Percentiles rank a stretch among this genome's conserved stretches.
These are phyloP conservation scores for Naematelia encephala DNA, from an alignment of 768 basidiomycete genomes.

Conservation along the genomic window DNA sequence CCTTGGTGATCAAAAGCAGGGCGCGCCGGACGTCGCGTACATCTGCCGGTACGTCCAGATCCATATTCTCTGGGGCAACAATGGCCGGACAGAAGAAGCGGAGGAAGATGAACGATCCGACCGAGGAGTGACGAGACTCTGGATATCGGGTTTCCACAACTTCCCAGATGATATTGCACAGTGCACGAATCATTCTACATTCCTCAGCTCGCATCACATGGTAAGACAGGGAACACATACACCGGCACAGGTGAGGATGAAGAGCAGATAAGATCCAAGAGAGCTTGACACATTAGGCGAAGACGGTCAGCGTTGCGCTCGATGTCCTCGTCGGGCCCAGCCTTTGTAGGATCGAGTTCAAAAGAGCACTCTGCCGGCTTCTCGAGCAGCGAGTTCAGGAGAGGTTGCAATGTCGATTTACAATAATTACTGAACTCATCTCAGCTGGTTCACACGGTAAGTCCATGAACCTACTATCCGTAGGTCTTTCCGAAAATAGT, in stretches of 20 bases:
- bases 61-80: slow-evolving; percentile 77
- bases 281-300: slow-evolving; percentile 67
- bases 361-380: slow-evolving; percentile 72
- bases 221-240: slow-evolving; percentile 55
- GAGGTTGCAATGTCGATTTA: slow-evolving; percentile 70
- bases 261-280: slow-evolving; percentile 69
- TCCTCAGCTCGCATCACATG: not conserved
- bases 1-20: slow-evolving; percentile 80
- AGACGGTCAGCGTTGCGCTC: slow-evolving; percentile 68
- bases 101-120: slow-evolving; percentile 78
- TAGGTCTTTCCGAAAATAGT: slow-evolving; percentile 84
- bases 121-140: slow-evolving; percentile 47
- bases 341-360: slow-evolving; percentile 65
- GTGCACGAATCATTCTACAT: slow-evolving; percentile 18
- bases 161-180: slow-evolving; percentile 61
- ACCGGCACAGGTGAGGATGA: slow-evolving; percentile 70
- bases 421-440: slow-evolving; percentile 60
- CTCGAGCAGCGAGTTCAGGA: slow-evolving; percentile 69
- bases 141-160: slow-evolving; percentile 45
- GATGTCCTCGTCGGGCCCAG: slow-evolving; percentile 59
- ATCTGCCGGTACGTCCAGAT: slow-evolving; percentile 69
- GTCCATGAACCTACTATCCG: slow-evolving; percentile 59
- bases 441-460: not conserved
- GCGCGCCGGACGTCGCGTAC: slow-evolving; percentile 67
- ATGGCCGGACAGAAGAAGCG: slow-evolving; percentile 92